These are phyloP conservation scores for Solanum virginianum DNA, from an alignment of 257 asterid species.

Conservation along the genomic window DNA sequence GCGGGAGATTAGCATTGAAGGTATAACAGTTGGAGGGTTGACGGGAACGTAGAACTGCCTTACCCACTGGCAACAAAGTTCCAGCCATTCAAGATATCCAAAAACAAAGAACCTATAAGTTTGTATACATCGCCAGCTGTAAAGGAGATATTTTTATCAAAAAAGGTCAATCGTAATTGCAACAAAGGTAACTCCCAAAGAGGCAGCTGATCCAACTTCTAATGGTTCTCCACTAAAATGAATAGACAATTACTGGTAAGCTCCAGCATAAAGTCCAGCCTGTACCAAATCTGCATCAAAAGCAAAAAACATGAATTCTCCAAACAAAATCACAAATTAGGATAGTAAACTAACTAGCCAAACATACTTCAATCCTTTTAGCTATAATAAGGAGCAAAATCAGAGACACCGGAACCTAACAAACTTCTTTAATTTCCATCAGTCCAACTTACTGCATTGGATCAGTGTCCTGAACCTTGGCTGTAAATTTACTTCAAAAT, in stretches of 20 bases:
- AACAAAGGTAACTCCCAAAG: background rate
- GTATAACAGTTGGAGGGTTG: slow-evolving; percentile 16
- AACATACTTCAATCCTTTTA: background rate
- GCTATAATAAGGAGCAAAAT: background rate
- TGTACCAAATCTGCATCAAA: background rate
- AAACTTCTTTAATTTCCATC: background rate
- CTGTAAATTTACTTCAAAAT: background rate
- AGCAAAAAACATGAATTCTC: background rate
- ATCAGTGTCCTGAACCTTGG: background rate
- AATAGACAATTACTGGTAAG: background rate
- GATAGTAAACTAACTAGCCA: background rate
- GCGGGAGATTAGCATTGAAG: slow-evolving; percentile 9
- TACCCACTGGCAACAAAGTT: slow-evolving; percentile 26
- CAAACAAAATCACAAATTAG: background rate
- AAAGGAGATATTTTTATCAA: background rate
- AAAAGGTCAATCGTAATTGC: background rate
- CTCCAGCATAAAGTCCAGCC: background rate
- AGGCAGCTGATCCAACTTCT: background rate
- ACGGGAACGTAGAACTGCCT: slow-evolving; percentile 22
- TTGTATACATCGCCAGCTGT: background rate
- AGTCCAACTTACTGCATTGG: background rate
- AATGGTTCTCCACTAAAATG: background rate
- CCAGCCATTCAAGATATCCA: slow-evolving; percentile 33
- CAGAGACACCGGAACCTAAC: background rate
- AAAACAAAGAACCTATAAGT: background rate